Base-by-base conservation (phyloP, 768 basidiomycete genomes). In the Mycena crocata region DNA sequence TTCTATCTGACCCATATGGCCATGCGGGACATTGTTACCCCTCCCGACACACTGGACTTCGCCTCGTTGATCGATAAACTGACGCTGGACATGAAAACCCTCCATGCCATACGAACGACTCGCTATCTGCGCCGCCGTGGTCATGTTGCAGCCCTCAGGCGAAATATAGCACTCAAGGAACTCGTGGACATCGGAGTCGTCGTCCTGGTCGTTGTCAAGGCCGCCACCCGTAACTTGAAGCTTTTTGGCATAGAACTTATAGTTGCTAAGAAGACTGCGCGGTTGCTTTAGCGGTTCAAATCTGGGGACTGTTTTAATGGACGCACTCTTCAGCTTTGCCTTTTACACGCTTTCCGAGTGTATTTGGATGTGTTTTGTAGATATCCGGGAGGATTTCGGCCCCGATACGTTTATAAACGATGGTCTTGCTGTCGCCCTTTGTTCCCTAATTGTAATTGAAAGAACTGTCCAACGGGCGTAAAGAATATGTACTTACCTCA, bases 351-450 rank as follows among this genome's bases (percentile, higher is more conserved):
- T 74, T 68, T n/a, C 61, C 68, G 12, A 69, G 46, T 23, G 64
- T 55, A 21, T 45, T 71, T 14, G 56, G 48, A 59, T 73, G 55
- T 26, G 66, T 39, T 14, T 30, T 30, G 56, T 57, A 71, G 45
- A 62, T 17, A 23, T 72, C 71, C 2, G 72, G 73, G 21, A 75
- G 58, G 4, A 76, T 21, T 17, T 39, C 58, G 10, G 67, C 34
- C 6, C 72, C 74, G 24, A 77, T 73, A 21, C 71, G 46, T 48
- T 72, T 71, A 66, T 58, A 73, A 10, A 73, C 73, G 15, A 28
- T 61, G 35, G 58, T 66, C 51, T 74, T 75, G 3, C 58, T 64
- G 23, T 76, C 71, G 1, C 70, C 74, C 63, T 66, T 72, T n/a
- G 72, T 75, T 30, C 74, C 72, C 76, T 77, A 37, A n/a, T n/a